These are phyloP conservation scores for Thinopyrum obtusiflorum DNA, from an alignment of 202 grass and related monocot genomes.

Conservation along the genomic window DNA sequence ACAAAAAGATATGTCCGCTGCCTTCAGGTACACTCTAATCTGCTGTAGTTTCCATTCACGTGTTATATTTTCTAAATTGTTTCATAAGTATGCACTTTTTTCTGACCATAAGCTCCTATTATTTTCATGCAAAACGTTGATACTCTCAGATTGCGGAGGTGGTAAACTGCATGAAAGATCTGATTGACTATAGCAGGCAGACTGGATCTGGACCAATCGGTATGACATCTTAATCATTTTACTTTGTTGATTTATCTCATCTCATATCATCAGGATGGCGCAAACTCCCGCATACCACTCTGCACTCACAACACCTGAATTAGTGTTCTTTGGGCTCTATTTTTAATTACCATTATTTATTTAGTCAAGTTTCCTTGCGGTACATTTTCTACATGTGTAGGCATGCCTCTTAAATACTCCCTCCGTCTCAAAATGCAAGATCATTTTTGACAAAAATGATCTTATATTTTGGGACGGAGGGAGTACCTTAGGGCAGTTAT, in stretches of 20 bases:
- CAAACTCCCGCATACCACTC: background rate
- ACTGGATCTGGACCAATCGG: constrained; percentile 81
- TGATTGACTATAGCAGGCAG: constrained; percentile 93
- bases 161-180: constrained; percentile 97
- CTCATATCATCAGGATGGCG: background rate
- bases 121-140: constrained; percentile 13
- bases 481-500: background rate
- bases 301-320: background rate
- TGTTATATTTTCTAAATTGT: constrained; percentile 4
- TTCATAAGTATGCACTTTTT: background rate
- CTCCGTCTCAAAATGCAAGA: no score
- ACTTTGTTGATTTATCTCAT: constrained; percentile 1
- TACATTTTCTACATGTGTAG: background rate
- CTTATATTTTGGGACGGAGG: no score
- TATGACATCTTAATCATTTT: constrained; percentile 27
- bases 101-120: background rate
- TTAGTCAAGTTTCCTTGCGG: background rate
- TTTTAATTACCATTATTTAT: constrained; percentile 9
- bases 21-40: constrained; percentile 66
- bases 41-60: background rate
- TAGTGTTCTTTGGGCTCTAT: constrained; percentile 5
- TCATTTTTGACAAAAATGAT: no score
- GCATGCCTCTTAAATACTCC: background rate
- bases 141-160: constrained; percentile 87
- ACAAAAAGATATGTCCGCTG: constrained; percentile 99